Base-by-base conservation (phyloP, 2,329 filamentous ascomycete species). In the Botrytis medusae region DNA sequence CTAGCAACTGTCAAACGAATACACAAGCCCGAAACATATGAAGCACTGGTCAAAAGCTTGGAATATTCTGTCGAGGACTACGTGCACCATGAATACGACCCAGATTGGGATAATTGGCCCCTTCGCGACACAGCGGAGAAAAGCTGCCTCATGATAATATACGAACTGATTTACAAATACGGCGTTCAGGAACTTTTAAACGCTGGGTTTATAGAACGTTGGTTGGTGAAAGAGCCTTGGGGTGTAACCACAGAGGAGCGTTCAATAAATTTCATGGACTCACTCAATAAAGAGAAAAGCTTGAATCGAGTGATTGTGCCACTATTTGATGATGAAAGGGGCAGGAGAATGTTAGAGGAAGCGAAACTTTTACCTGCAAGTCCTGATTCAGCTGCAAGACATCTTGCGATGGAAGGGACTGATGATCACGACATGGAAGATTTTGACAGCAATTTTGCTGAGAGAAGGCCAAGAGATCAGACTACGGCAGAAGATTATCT, bases 181-280 rank as follows among this genome's bases (percentile, higher is more conserved):
- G 86, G 77, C n/a, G 83, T 86, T 1, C 85, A 86, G 40, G 86
- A 86, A 71, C 82, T 94, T 29, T 83, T 91, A 72, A 85, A 88
- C 79, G 89, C 90, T 54, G 86, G 86, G 10, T 89, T 95, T 75
- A 86, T 95, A 57, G 89, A 91, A 74, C 89, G 88, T 72, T 95
- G 92, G 92, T 86, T 95, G n/a, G 87, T 85, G 48, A 89, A 88
- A 77, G 93, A 94, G 80, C 87, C 89, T 12, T 94, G 92, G 84
- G 92, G 91, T 29, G 82, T 82, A 1, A 82, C 86, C 2, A 85
- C 87, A 72, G 84, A 87, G 72, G 86, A 89, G 74, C 83, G 85
- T 59, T 83, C 82, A n/a, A 82, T 80, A 25, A 89, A 87, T 76
- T 91, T 90, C 77, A 81, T 81, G 51, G 74, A 76, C 34, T 78